phyloP scores from a whole-genome alignment of 257 asterid genomes.

The Coffea eugenioides region DNA sequence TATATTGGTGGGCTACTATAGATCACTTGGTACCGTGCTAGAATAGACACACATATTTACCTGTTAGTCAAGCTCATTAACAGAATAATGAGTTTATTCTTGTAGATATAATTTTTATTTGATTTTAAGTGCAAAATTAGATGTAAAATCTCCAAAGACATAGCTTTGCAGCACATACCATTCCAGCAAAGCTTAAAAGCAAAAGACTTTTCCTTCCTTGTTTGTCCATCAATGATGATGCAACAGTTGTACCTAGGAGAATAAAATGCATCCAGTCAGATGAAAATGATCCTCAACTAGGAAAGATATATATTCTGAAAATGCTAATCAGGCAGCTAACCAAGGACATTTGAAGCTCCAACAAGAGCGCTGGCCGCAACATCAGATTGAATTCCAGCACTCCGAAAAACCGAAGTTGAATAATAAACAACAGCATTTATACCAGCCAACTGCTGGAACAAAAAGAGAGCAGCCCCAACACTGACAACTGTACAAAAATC shows the following conservation, averaged over 20 bases:
- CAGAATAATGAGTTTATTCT: not conserved
- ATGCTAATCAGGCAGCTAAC: constrained; percentile 41
- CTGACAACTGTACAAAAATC: constrained; percentile 67
- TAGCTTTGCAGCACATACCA: constrained; percentile 48
- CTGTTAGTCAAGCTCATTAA: not conserved
- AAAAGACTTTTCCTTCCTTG: constrained; percentile 95
- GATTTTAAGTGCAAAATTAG: not conserved
- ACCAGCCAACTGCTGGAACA: constrained; percentile 94
- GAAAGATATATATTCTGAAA: not conserved
- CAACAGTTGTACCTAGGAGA: constrained; percentile 72
- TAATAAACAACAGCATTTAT: constrained; percentile 90
- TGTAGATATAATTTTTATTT: not conserved
- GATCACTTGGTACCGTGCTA: not conserved
- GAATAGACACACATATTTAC: not conserved
- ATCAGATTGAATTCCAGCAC: constrained; percentile 90
- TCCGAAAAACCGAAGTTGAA: constrained; percentile 90
- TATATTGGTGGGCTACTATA: not conserved
- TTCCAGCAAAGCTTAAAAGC: constrained; percentile 83
- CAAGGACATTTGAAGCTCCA: constrained; percentile 92
- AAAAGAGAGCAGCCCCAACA: constrained; percentile 86
- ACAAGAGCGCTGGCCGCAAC: constrained; percentile 95
- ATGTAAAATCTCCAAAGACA: not conserved
- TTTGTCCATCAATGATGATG: constrained; percentile 91
- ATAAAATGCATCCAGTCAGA: constrained; percentile 20
- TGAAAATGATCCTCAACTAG: constrained; percentile 11